Evolutionary conservation across 345 rosid genomes (phyloP), one percentile per base, ranked within the genome.

Genomic region (Nephelium lappaceum): DNA sequence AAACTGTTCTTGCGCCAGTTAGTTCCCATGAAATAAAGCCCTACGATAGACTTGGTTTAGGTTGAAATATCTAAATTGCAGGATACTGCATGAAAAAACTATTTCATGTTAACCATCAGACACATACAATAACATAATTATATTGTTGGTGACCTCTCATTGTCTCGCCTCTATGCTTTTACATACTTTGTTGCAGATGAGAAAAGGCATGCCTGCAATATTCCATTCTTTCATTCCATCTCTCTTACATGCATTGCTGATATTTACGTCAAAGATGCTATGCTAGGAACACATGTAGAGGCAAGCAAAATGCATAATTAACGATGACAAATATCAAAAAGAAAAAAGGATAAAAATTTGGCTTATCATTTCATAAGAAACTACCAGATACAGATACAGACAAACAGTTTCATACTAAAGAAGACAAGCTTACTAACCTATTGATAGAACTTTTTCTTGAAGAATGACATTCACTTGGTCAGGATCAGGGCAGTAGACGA

Each of bases 391-490:
- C 51, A 45, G 24, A 23, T 23, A 62, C 11, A 24, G 36, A 14
- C 24, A 18, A 38, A 62, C 43, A 18, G 1, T 43, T n/a, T 24
- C 70, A 18, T 73, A 57, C 55, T 16, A 74, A 42, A 75, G 16
- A 78, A 62, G 75, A 36, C 9, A 24, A 3, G 49, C 77, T 73
- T 51, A 89, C 97, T 84, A 80, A 92, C 98, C 99, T 73, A 93
- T 88, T 58, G 93, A 90, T 67, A 88, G 86, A 80, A 88, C 82
- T 82, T 86, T 88, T 23, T 90, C 94, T 78, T 82, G 77, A 76
- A 93, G 77, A 4, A 77, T 63, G 49, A 67, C 70, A 79, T 84
- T 85, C 77, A 73, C 82, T 73, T 74, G 90, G 66, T 55, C 84
- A 55, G 83, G 79, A 67, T 86, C 88, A 11, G 88, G 80, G 80